These are phyloP conservation scores for Dactylonectria estremocensis DNA, from an alignment of 2,329 filamentous ascomycete species.

Conservation along the genomic window DNA sequence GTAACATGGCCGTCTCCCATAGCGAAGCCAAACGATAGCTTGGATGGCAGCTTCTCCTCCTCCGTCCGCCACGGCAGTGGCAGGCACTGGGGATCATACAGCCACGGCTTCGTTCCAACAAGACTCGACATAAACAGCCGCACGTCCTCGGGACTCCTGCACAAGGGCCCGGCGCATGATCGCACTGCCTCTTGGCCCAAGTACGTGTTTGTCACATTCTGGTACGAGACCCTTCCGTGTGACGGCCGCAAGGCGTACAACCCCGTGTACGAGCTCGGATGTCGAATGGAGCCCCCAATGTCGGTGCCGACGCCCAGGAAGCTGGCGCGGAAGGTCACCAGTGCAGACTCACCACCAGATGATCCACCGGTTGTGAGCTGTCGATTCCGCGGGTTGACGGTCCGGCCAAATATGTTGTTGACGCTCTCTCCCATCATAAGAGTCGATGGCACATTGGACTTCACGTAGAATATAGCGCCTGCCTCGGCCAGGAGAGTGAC, in stretches of 20 bases:
- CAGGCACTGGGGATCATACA: conserved; percentile 2
- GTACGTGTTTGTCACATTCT: conserved; percentile 4
- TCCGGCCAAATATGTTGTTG: conserved; percentile 25
- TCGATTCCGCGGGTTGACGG: conserved; percentile 14
- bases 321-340: conserved; percentile 3
- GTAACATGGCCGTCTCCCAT: not conserved
- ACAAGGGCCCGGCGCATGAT: conserved; percentile 1
- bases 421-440: conserved; percentile 73
- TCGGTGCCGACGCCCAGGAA: conserved; percentile 4
- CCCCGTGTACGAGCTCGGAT: conserved; percentile 3
- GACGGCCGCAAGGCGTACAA: conserved; percentile 3
- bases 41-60: conserved; percentile 1
- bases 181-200: conserved; percentile 1
- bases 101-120: conserved; percentile 2
- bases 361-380: conserved; percentile 3
- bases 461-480: conserved; percentile 20
- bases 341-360: conserved; percentile 2
- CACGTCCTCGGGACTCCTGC: conserved; percentile 3
- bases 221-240: conserved; percentile 1
- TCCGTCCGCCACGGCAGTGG: conserved; percentile 2
- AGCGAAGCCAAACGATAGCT: conserved; percentile 5
- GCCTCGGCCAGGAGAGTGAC: conserved; percentile 2
- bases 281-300: conserved; percentile 4
- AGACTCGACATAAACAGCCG: conserved; percentile 4
- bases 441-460: conserved; percentile 68